phyloP scores from a whole-genome alignment of 225 moss, liverwort and hornwort species.

The Takakia lepidozioides region DNA sequence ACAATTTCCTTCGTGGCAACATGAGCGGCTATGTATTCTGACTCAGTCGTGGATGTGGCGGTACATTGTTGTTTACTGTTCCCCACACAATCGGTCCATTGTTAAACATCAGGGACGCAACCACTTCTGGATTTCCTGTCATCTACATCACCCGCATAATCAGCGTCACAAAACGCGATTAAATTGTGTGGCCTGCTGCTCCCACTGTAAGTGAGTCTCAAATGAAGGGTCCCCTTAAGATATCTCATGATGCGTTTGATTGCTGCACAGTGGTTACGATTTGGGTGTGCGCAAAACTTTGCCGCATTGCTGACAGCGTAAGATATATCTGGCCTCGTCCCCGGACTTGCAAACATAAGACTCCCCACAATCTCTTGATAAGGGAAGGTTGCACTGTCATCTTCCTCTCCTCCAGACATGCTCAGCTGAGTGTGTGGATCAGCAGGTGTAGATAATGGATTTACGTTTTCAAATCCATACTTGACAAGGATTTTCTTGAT shows the following conservation, averaged over 20 bases:
- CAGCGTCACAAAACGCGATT: neutral
- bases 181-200: neutral
- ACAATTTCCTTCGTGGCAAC: neutral
- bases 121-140: neutral
- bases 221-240: neutral
- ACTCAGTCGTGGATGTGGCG: neutral
- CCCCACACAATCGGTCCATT: neutral
- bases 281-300: neutral
- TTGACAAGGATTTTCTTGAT: neutral
- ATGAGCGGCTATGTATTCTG: neutral
- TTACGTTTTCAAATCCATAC: neutral
- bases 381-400: neutral
- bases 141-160: neutral
- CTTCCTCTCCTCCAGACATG: neutral
- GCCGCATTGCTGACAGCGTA: neutral
- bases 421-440: neutral
- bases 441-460: neutral
- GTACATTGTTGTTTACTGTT: neutral
- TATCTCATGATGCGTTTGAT: neutral
- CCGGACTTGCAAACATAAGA: neutral
- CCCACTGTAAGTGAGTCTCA: neutral
- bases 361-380: neutral
- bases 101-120: neutral
- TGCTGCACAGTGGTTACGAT: neutral
- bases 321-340: neutral